A percentile compares a stretch with the other conserved stretches of the same genome.
These are phyloP conservation scores for Sonneratia alba DNA, from an alignment of 345 rosid genomes.

Conservation along the genomic window DNA sequence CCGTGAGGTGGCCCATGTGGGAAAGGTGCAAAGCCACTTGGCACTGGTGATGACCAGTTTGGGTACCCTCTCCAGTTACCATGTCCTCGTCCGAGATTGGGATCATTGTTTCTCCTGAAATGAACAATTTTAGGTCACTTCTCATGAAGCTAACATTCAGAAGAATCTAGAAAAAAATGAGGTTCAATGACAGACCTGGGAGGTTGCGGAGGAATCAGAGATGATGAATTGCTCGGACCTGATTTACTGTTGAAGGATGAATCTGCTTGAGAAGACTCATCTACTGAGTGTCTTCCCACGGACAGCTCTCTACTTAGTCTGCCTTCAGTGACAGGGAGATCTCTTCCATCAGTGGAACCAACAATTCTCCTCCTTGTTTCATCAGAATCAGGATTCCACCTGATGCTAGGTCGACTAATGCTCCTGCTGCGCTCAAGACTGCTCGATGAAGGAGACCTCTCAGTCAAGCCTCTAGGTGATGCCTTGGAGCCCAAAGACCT, in stretches of 20 bases:
- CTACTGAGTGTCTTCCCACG: slow-evolving; percentile 41
- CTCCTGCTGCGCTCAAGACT: slow-evolving; percentile 75
- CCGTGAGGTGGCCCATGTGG: slow-evolving; percentile 84
- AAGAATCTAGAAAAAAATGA: slow-evolving; percentile 53
- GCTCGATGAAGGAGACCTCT: slow-evolving; percentile 73
- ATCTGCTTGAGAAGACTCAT: slow-evolving; percentile 56
- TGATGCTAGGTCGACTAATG: slow-evolving; percentile 36
- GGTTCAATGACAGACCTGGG: slow-evolving; percentile 58
- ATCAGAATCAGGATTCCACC: slow-evolving; percentile 63
- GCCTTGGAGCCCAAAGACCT: slow-evolving; percentile 67
- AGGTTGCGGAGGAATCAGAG: slow-evolving; percentile 43
- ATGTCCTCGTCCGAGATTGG: slow-evolving; percentile 63
- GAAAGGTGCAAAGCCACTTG: slow-evolving; percentile 84
- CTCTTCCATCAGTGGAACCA: slow-evolving; percentile 39
- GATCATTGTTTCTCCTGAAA: slow-evolving; percentile 61
- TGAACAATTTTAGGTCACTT: slow-evolving; percentile 23
- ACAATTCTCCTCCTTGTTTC: slow-evolving; percentile 59
- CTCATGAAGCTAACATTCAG: slow-evolving; percentile 45
- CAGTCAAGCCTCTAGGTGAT: slow-evolving; percentile 53
- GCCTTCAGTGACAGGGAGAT: slow-evolving; percentile 49
- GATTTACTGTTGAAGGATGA: slow-evolving; percentile 44
- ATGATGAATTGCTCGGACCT: slow-evolving; percentile 38
- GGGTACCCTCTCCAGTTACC: slow-evolving; percentile 90
- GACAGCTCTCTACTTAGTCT: slow-evolving; percentile 38
- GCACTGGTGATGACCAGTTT: slow-evolving; percentile 66